phyloP scores from a whole-genome alignment of 2,329 filamentous ascomycete genomes.

The Pseudogymnoascus sp. region DNA sequence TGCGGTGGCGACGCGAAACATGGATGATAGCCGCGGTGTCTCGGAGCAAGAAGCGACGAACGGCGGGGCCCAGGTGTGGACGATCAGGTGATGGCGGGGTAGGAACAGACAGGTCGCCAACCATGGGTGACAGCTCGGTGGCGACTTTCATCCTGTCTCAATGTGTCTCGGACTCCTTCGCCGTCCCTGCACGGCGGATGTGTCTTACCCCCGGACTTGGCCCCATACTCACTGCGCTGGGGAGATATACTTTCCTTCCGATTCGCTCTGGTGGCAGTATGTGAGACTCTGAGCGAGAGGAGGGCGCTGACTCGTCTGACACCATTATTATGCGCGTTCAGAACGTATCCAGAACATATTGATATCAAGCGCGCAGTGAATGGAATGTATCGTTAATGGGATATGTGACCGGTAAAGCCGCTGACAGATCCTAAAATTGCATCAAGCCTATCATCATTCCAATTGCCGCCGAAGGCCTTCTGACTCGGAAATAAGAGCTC shows the following conservation, averaged over 20 bases:
- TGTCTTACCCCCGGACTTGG: constrained; percentile 5
- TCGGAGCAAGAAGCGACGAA: background rate
- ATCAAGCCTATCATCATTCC: background rate
- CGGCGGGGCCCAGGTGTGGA: background rate
- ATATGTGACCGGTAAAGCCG: background rate
- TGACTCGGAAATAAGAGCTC: background rate
- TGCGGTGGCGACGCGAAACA: background rate
- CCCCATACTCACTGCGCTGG: background rate
- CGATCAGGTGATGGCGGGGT: background rate
- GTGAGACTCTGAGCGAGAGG: background rate
- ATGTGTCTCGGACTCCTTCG: background rate
- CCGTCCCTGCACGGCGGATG: constrained; percentile 4
- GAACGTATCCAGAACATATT: background rate
- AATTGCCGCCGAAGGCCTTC: background rate
- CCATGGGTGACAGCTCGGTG: background rate
- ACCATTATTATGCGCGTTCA: background rate
- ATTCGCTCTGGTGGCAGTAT: background rate
- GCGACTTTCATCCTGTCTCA: background rate
- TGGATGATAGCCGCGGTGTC: constrained; percentile 2
- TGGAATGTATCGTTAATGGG: background rate
- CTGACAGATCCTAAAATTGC: background rate
- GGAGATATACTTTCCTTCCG: background rate
- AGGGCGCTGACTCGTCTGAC: background rate
- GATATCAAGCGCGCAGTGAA: background rate
- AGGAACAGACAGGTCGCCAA: background rate